These are phyloP conservation scores for Alternaria angustiovoidea DNA, from an alignment of 2,329 filamentous ascomycete genomes.

Conservation along the genomic window DNA sequence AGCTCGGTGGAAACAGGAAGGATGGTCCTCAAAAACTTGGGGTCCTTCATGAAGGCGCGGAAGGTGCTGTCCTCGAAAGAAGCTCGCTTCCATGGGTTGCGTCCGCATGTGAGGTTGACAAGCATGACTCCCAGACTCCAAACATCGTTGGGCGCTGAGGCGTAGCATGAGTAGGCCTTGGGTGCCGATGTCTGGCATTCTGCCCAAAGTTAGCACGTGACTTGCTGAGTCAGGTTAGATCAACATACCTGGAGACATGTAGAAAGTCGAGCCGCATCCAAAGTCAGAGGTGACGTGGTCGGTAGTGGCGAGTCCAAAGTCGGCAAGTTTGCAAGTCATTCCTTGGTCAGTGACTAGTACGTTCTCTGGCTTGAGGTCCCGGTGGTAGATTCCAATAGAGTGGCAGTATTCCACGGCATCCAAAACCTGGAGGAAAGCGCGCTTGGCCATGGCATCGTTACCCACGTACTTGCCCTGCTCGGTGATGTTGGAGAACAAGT, in stretches of 20 bases:
- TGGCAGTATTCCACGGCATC: conserved; percentile 98
- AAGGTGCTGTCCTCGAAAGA: conserved; percentile 94
- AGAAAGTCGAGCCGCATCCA: conserved; percentile 97
- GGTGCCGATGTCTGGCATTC: conserved; percentile 86
- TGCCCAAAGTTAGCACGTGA: conserved; percentile 54
- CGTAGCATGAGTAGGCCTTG: conserved; percentile 78
- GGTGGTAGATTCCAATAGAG: conserved; percentile 90
- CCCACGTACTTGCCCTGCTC: conserved; percentile 92
- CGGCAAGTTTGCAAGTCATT: conserved; percentile 90
- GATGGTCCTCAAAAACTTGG: conserved; percentile 89
- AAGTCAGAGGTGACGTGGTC: conserved; percentile 89
- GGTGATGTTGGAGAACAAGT: conserved; percentile 97
- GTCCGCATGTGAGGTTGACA: conserved; percentile 95
- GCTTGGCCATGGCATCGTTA: conserved; percentile 86
- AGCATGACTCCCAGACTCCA: conserved; percentile 99
- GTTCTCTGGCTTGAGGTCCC: conserved; percentile 98
- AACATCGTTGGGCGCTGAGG: conserved; percentile 92
- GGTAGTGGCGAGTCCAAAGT: conserved; percentile 93
- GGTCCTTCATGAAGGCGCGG: conserved; percentile 84
- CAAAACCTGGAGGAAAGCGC: conserved; percentile 91
- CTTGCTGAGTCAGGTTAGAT: conserved; percentile 16
- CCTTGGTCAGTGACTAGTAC: conserved; percentile 90
- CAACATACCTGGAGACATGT: conserved; percentile 96
- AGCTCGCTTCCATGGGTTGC: conserved; percentile 98
- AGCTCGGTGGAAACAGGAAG: conserved; percentile 89